Evolutionary conservation across 1,284 basidiomycete genomes (phyloP).

Genomic region (Polyporus tsugae): DNA sequence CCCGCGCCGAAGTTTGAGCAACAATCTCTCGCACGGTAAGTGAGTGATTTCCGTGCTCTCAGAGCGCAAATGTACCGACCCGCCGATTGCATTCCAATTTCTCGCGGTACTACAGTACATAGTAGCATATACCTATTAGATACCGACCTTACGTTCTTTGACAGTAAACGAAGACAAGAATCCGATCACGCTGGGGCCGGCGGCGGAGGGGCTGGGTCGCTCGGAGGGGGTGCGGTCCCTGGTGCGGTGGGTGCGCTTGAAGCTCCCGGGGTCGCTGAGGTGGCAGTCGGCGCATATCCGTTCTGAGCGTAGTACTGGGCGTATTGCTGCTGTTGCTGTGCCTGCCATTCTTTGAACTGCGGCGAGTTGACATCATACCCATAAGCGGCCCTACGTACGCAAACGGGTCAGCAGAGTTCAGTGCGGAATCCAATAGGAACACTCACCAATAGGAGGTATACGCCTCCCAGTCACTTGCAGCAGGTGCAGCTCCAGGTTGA

Average conservation of each 20-base stretch:
- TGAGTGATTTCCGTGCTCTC: background rate
- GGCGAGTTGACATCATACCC: slow-evolving; percentile 89
- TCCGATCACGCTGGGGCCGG: slow-evolving; percentile 42
- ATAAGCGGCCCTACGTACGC: slow-evolving; percentile 74
- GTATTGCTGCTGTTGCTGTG: slow-evolving; percentile 74
- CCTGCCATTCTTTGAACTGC: slow-evolving; percentile 83
- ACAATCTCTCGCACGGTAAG: background rate
- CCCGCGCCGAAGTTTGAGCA: background rate
- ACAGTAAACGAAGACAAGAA: slow-evolving; percentile 4
- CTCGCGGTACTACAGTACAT: slow-evolving; percentile 34
- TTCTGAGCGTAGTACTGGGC: slow-evolving; percentile 71
- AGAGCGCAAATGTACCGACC: slow-evolving; percentile 1
- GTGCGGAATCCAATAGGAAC: slow-evolving; percentile 4
- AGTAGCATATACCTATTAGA: slow-evolving; percentile 34
- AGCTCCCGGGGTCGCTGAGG: slow-evolving; percentile 26
- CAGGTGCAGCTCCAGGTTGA: slow-evolving; percentile 53
- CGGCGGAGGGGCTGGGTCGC: slow-evolving; percentile 49
- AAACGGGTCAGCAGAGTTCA: slow-evolving; percentile 15
- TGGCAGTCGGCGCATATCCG: slow-evolving; percentile 38
- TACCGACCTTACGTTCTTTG: slow-evolving; percentile 32
- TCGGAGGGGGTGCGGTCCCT: slow-evolving; percentile 45
- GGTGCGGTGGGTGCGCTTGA: slow-evolving; percentile 38
- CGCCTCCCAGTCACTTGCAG: slow-evolving; percentile 63
- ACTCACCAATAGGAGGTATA: slow-evolving; percentile 77
- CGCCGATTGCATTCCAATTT: slow-evolving; percentile 17